phyloP scores from a whole-genome alignment of 2,329 filamentous ascomycete genomes.

The Cercospora sojina region DNA sequence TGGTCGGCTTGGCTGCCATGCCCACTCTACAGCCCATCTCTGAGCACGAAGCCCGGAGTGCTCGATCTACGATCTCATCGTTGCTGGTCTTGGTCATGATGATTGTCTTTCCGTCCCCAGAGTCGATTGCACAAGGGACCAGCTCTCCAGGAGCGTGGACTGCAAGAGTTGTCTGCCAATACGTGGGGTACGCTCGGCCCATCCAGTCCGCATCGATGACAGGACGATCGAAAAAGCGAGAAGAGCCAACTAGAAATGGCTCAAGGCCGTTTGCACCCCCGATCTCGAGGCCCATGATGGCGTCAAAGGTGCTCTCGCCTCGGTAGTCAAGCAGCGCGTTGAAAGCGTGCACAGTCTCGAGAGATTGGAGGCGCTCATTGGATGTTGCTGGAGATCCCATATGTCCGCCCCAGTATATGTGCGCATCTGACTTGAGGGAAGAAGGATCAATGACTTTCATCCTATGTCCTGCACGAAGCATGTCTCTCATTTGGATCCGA shows the following conservation, averaged over 20 bases:
- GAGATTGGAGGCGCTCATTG: constrained; percentile 59
- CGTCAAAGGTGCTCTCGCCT: constrained; percentile 48
- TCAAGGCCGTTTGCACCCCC: constrained; percentile 66
- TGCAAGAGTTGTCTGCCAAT: constrained; percentile 46
- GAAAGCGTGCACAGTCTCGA: constrained; percentile 50
- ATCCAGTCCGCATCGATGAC: constrained; percentile 50
- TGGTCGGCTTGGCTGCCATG: constrained; percentile 44
- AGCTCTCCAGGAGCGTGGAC: constrained; percentile 45
- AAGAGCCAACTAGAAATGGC: constrained; percentile 57
- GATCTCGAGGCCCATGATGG: constrained; percentile 64
- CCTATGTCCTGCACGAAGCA: constrained; percentile 52
- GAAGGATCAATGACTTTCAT: constrained; percentile 54
- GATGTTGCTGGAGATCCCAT: constrained; percentile 61
- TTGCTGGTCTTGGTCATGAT: constrained; percentile 45
- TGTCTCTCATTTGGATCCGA: constrained; percentile 53
- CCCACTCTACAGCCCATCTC: constrained; percentile 47
- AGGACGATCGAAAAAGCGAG: constrained; percentile 49
- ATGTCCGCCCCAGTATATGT: constrained; percentile 57
- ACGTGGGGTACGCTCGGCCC: constrained; percentile 49
- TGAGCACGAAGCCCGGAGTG: constrained; percentile 39
- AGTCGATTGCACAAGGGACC: constrained; percentile 49
- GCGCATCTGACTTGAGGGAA: constrained; percentile 52
- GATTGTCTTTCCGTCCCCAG: constrained; percentile 47
- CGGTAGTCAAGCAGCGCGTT: constrained; percentile 54
- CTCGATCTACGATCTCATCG: constrained; percentile 46